Evolutionary conservation across 192 early-diverging fungal species (phyloP), one percentile per base, ranked within the genome.

Genomic region (Linnemannia elongata): DNA sequence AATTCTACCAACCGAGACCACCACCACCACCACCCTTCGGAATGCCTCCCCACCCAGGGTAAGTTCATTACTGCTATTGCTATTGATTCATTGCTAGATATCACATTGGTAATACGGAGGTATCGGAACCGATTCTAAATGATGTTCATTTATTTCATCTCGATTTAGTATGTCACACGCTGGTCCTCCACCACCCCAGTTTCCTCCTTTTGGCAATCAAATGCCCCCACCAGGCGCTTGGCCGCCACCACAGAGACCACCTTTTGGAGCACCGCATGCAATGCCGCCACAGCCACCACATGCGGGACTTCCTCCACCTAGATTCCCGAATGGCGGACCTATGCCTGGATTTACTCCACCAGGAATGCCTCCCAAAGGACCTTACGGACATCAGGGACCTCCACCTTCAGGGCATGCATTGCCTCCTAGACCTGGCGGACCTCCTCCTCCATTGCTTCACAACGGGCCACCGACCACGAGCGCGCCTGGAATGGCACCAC

Each of bases 1-100:
- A 92, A 83, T 92, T 90, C 80, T 92, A 92, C 60, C 91, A 92
- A 45, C 89, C 87, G 2, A 68, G 87, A 66, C 78, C 87, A 39
- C 82, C 87, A 70, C 82, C 87, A 70, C 82, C 55, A 57, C 55
- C 77, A 68, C 77, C 77, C 2, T 82, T 69, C 24, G 82, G 82
- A 63, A 75, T 85, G 60, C 77, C 75, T 27, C 70, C 80, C 63
- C 74, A 54, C 42, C 87, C 87, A 78, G 78, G 87, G 81, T 83
- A 88, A 81, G 78, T 74, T n/a, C 24, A 81, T 33, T 24, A n/a
- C 38, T 80, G n/a, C 52, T 60, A 8, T 38, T 39, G 0, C 49
- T 47, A 38, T 33, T 30, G 22, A 9, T 27, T 6, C 22, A 6
- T 47, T 41, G 4, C 17, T 1, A 66, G 18, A 17, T 52, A 18